Base-by-base conservation (phyloP, 345 rosid species). In the Punica granatum region DNA sequence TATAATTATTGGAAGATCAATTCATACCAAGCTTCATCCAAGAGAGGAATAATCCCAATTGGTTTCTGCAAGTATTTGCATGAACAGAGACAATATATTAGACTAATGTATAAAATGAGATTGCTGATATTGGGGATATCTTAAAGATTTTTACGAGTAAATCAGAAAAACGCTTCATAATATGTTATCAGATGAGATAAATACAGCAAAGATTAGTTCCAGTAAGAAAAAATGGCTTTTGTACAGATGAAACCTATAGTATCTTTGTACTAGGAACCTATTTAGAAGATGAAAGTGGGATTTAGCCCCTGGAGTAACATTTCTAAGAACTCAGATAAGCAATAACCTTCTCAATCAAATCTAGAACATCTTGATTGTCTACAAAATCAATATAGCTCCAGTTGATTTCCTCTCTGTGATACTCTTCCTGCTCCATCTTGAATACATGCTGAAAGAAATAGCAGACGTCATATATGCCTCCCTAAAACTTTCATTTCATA, bases 361-460 rank as follows among this genome's bases (percentile, higher is more conserved):
- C 99, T 77, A 94, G 72, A 64, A 94, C 97, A 80, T 94, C 99
- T 79, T 94, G 99, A 74, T 94, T 94, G 86, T 94, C 99, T 56
- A 94, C 82, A 76, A 94, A 94, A 70, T 94, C 99, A 60, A 94
- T 94, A 71, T 94, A 94, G 81, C 99, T 94, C 99, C 99, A 94
- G 66, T 91, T 83, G 70, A 94, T 94, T 81, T 86, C 91, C 84
- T 94, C 99, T 81, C 83, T 94, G 79, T 79, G 80, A 66, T 94
- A 94, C 77, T 94, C 99, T 67, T 89, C 99, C 75, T 94, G 99
- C 81, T 94, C 99, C 99, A 91, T 90, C 90, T 91, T 94, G 80
- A 94, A 94, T 41, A 94, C 97, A 76, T 94, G 99, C 99, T 94
- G 97, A 79, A 81, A 78, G 42, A 63, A 71, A 62, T 9, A 53